phyloP scores from a whole-genome alignment of 1,284 basidiomycete species.

The Cryptococcus sp. region DNA sequence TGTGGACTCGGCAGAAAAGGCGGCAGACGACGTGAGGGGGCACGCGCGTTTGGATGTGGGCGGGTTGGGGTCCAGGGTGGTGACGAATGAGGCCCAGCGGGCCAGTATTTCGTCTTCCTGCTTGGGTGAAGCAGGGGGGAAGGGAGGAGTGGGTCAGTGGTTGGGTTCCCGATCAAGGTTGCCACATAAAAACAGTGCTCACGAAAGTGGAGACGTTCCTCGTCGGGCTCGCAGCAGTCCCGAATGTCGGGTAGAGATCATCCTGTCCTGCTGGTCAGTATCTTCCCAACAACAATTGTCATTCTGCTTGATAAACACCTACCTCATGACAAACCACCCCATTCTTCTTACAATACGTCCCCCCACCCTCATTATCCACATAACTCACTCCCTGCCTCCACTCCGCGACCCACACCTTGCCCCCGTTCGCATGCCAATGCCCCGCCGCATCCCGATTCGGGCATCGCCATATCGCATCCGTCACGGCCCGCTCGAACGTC shows the following conservation, averaged over 20 bases:
- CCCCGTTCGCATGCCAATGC: constrained; percentile 62
- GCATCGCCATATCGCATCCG: constrained; percentile 59
- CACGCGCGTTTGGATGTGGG: background rate
- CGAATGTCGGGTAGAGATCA: constrained; percentile 44
- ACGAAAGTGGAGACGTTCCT: constrained; percentile 9
- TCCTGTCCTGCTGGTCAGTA: constrained; percentile 21
- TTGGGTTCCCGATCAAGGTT: too few species aligned
- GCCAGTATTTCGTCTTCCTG: constrained; percentile 21
- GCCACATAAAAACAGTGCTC: constrained; percentile 1
- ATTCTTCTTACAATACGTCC: constrained; percentile 16
- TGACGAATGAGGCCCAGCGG: constrained; percentile 39
- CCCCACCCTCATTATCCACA: constrained; percentile 55
- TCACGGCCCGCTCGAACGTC: constrained; percentile 61
- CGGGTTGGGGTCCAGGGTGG: constrained; percentile 28
- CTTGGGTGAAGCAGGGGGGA: background rate
- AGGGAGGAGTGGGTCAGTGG: background rate
- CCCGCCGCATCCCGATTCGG: constrained; percentile 65
- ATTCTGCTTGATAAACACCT: constrained; percentile 4
- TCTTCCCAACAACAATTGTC: background rate
- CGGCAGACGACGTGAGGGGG: background rate
- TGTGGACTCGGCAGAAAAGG: background rate
- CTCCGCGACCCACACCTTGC: constrained; percentile 64
- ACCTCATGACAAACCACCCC: constrained; percentile 44
- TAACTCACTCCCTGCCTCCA: constrained; percentile 67
- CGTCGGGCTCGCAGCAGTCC: constrained; percentile 13